Conservation (phyloP, 2,329 filamentous ascomycete genomes). For the Nectriaceae sp. region DNA sequence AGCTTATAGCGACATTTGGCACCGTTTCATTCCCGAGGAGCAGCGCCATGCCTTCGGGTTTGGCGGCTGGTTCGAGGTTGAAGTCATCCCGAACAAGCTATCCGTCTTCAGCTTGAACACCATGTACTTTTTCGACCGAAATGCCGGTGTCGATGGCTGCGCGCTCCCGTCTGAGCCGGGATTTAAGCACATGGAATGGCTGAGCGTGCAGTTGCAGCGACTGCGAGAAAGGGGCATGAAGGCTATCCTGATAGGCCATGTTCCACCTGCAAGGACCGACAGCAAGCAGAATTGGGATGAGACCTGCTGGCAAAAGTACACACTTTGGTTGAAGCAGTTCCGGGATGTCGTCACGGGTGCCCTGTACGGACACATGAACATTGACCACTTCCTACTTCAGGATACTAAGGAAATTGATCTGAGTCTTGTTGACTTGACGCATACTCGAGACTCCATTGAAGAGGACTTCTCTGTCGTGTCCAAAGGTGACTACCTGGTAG, state of each 20-base stretch:
- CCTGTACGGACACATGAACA: constrained; percentile 95
- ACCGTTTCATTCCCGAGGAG: constrained; percentile 83
- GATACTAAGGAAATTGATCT: constrained; percentile 78
- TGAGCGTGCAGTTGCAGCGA: constrained; percentile 83
- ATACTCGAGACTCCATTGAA: constrained; percentile 35
- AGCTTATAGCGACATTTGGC: constrained; percentile 78
- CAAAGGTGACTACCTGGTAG: constrained; percentile 71
- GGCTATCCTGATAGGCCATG: constrained; percentile 90
- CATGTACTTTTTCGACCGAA: constrained; percentile 92
- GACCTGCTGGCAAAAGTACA: constrained; percentile 97
- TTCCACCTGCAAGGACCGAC: constrained; percentile 83
- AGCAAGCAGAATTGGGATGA: constrained; percentile 93
- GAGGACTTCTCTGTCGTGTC: constrained; percentile 63
- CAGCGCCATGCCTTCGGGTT: constrained; percentile 89
- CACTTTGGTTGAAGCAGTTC: constrained; percentile 86
- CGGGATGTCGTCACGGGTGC: constrained; percentile 82
- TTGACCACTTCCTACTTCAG: constrained; percentile 94
- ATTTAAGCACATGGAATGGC: constrained; percentile 94
- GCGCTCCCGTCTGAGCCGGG: constrained; percentile 77
- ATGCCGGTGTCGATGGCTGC: constrained; percentile 92
- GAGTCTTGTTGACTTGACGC: constrained; percentile 34
- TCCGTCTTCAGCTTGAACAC: constrained; percentile 95
- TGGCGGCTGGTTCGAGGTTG: constrained; percentile 92
- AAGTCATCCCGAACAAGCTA: constrained; percentile 83
- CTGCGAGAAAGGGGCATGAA: constrained; percentile 86